Base-by-base conservation (phyloP, 306 rosid genomes). In the Nissolia schottii region DNA sequence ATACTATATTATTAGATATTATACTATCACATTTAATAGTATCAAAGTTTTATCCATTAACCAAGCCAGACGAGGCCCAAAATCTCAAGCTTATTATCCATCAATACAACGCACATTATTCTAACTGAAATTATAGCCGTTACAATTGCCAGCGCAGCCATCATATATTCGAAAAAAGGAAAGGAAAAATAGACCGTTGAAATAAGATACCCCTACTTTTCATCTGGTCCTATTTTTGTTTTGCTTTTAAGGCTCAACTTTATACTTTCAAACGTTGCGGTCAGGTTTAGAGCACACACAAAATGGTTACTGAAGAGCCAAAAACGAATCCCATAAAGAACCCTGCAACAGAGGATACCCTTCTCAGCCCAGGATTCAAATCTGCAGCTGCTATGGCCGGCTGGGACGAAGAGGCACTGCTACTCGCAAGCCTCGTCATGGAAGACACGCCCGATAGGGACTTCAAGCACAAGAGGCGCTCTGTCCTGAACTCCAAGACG, bases 341-440 rank as follows among this genome's bases (percentile, higher is more conserved):
- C 12, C 51, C 61, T 4, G 4, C 19, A 24, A 29, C 62, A 3
- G 83, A 70, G 31, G 70, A 50, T 6, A 31, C 62, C 24, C 13
- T 89, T 3, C 59, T 95, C 54, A 91, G 92, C 75, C 96, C 99
- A 7, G 75, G 93, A 73, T 91, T 95, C 88, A 95, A 86, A 81
- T 89, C 97, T 3, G 91, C 76, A 11, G 96, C 96, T 4, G 96
- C 99, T 67, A 80, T 86, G 92, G 99, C 99, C 15, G 99, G 97
- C 46, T 95, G 97, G 99, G 99, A 91, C 32, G 97, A 95, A 81
- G 97, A 95, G 74, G 74, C 95, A 0, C 82, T 95, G 22, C 71
- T 95, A 5, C 22, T 78, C 2, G 99, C 99, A 0, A 85, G 81
- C 70, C 89, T 89, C 20, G 60, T 95, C 32, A 90, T 95, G 18